Percentiles rank a stretch among this genome's conserved stretches.
phyloP scores from a whole-genome alignment of 2,329 filamentous ascomycete species.

The Pseudogymnoascus sp. region DNA sequence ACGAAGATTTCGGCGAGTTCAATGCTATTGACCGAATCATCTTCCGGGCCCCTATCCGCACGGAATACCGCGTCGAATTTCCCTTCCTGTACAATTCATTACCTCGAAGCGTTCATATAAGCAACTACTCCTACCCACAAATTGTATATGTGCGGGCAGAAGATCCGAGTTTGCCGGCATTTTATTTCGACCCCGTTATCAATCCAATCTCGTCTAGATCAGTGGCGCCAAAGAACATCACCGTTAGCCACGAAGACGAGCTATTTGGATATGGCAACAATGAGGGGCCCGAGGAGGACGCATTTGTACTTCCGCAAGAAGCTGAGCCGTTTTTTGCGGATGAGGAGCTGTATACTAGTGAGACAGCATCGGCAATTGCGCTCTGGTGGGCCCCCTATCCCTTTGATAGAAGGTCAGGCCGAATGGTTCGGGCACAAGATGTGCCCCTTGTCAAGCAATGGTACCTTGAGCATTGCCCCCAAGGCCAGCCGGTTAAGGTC shows the following conservation, averaged over 20 bases:
- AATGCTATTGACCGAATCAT: conserved; percentile 99
- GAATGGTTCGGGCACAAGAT: conserved; percentile 94
- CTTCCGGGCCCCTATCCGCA: conserved; percentile 89
- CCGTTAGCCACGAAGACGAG: conserved; percentile 84
- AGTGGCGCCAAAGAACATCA: conserved; percentile 90
- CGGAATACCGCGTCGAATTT: conserved; percentile 90
- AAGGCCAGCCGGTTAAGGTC: conserved; percentile 89
- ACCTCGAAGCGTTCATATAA: conserved; percentile 84
- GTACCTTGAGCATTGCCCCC: conserved; percentile 93
- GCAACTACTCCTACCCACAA: conserved; percentile 91
- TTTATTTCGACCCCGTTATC: conserved; percentile 96
- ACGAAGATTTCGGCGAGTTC: conserved; percentile 98
- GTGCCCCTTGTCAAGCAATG: conserved; percentile 96
- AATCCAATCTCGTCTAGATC: conserved; percentile 95
- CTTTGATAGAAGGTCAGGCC: conserved; percentile 86
- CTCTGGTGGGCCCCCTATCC: conserved; percentile 98
- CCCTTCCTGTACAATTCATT: conserved; percentile 95
- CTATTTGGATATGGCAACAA: conserved; percentile 77
- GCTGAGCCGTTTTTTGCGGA: conserved; percentile 84
- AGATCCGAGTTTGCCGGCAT: conserved; percentile 82
- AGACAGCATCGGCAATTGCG: conserved; percentile 84
- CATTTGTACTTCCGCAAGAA: conserved; percentile 72
- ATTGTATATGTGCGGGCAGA: conserved; percentile 84
- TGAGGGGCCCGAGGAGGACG: conserved; percentile 62
- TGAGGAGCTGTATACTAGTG: conserved; percentile 78